Conservation (phyloP, 306 rosid species). For the Prunus davidiana region DNA sequence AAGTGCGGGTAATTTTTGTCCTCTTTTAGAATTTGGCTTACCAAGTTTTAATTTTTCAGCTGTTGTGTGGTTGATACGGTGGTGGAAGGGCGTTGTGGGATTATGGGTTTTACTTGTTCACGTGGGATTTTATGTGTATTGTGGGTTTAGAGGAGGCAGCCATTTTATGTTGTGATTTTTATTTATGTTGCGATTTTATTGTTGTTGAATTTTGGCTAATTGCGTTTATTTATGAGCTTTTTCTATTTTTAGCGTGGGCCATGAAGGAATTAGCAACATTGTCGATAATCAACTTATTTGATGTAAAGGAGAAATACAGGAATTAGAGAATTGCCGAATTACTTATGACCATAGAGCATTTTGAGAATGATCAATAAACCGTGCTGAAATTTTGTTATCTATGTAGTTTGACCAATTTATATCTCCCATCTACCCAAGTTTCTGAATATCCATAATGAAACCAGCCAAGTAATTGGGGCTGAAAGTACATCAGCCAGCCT, state of each 20-base stretch:
- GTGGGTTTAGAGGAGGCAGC: slow-evolving; percentile 10
- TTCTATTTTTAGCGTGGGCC: slow-evolving; percentile 10
- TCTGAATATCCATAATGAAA: background rate
- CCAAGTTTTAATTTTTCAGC: slow-evolving; percentile 24
- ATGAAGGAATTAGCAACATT: slow-evolving; percentile 16
- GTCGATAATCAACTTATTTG: slow-evolving; percentile 6
- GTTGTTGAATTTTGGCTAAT: slow-evolving; percentile 27
- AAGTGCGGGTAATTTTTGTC: slow-evolving; percentile 73
- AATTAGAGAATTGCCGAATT: background rate
- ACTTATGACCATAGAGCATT: background rate
- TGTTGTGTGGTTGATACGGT: slow-evolving; percentile 19
- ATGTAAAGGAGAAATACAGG: background rate
- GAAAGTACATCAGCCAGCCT: background rate
- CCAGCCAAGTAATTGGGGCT: background rate
- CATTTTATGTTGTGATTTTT: slow-evolving; percentile 15
- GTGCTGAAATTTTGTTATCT: background rate
- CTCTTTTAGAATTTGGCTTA: background rate
- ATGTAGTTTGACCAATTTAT: background rate
- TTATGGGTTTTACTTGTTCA: slow-evolving; percentile 6
- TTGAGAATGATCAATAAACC: background rate
- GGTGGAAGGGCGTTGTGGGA: slow-evolving; percentile 32
- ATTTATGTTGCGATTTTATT: background rate
- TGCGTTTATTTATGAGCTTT: slow-evolving; percentile 7
- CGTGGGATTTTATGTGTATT: slow-evolving; percentile 1
- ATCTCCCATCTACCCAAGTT: background rate